Percentiles rank a stretch among this genome's conserved stretches.
These are phyloP conservation scores for Talaromyces wortmannii DNA, from an alignment of 495 filamentous ascomycete genomes.

Conservation along the genomic window DNA sequence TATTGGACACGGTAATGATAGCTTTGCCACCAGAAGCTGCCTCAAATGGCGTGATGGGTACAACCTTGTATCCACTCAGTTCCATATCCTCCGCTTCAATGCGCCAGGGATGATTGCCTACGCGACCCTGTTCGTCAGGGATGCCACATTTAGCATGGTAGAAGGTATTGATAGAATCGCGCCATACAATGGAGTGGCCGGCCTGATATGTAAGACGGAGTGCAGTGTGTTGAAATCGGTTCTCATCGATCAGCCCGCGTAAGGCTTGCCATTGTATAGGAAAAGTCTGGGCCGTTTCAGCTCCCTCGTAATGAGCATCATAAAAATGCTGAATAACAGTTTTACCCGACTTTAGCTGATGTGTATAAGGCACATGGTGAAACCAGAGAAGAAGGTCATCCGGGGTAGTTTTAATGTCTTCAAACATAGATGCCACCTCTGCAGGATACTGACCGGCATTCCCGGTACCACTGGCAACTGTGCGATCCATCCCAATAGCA, in stretches of 20 bases:
- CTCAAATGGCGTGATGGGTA: slow-evolving; percentile 47
- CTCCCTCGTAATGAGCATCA: slow-evolving; percentile 60
- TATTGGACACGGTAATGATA: slow-evolving; percentile 42
- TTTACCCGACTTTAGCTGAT: slow-evolving; percentile 55
- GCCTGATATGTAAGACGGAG: slow-evolving; percentile 57
- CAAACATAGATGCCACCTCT: slow-evolving; percentile 49
- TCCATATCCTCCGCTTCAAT: slow-evolving; percentile 61
- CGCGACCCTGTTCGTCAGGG: slow-evolving; percentile 44
- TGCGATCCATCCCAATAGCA: slow-evolving; percentile 68
- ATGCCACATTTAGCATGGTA: slow-evolving; percentile 55
- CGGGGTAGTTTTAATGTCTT: slow-evolving; percentile 56
- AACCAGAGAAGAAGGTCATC: slow-evolving; percentile 70
- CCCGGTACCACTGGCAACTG: slow-evolving; percentile 58
- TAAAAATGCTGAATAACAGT: slow-evolving; percentile 76
- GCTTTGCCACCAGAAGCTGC: slow-evolving; percentile 41
- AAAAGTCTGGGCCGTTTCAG: slow-evolving; percentile 53
- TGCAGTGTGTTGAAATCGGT: slow-evolving; percentile 52
- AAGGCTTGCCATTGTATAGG: slow-evolving; percentile 45
- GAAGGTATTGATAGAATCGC: slow-evolving; percentile 56
- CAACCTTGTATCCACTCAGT: slow-evolving; percentile 44
- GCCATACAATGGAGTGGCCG: slow-evolving; percentile 64
- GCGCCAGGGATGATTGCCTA: slow-evolving; percentile 51
- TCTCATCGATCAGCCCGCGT: slow-evolving; percentile 48
- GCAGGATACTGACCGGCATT: slow-evolving; percentile 58
- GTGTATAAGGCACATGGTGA: slow-evolving; percentile 66